phyloP scores from a whole-genome alignment of 441 rosid species.

The Populus hybrid region DNA sequence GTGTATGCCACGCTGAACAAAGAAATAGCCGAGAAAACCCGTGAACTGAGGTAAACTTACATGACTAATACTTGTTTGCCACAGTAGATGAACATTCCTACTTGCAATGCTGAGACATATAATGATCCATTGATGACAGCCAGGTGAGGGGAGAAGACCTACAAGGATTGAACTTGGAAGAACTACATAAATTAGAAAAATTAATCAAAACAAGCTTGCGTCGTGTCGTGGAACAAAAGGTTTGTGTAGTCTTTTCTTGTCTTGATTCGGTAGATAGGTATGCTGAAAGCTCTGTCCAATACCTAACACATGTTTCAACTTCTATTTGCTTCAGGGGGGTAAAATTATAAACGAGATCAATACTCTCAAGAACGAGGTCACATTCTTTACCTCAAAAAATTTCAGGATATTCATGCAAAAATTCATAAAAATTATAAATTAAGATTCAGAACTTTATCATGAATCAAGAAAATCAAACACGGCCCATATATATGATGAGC shows the following conservation, averaged over 20 bases:
- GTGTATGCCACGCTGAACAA: slow-evolving; percentile 20
- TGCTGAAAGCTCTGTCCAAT: background rate
- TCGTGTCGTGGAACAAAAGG: slow-evolving; percentile 32
- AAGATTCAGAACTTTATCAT: background rate
- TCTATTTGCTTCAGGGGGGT: slow-evolving; percentile 21
- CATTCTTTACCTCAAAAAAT: background rate
- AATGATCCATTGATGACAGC: slow-evolving; percentile 15
- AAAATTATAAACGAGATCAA: slow-evolving; percentile 22
- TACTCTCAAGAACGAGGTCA: slow-evolving; percentile 32
- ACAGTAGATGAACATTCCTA: background rate
- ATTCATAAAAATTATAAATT: background rate
- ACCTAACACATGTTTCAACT: background rate
- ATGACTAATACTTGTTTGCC: background rate
- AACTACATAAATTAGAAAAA: slow-evolving; percentile 27
- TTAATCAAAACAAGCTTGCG: slow-evolving; percentile 22
- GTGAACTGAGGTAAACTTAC: slow-evolving; percentile 32
- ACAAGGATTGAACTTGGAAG: slow-evolving; percentile 28
- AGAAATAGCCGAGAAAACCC: slow-evolving; percentile 35
- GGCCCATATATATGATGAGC: too few relatives aligned
- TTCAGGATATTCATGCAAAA: background rate
- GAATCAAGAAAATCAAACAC: background rate
- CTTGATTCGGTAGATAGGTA: background rate
- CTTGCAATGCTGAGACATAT: background rate
- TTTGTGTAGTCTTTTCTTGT: slow-evolving; percentile 2
- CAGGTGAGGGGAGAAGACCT: slow-evolving; percentile 39